phyloP scores from a whole-genome alignment of 176 grass and related monocot species.

The Melocanna baccifera region DNA sequence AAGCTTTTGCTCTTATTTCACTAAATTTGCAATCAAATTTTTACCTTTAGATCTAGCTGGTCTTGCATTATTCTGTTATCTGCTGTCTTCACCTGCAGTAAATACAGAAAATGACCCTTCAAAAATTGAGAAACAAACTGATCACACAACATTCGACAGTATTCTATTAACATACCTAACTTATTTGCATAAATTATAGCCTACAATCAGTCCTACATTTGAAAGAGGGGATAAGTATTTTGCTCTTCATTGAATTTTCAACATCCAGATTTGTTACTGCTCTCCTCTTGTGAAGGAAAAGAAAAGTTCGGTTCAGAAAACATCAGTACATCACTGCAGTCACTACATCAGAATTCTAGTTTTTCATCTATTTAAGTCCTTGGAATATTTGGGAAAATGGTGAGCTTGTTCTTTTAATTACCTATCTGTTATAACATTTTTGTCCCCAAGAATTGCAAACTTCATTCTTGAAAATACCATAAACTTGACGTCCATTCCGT shows the following conservation, averaged over 20 bases:
- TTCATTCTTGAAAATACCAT: neutral
- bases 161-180: neutral
- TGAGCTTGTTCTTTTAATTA: neutral
- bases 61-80: slow-evolving; percentile 84
- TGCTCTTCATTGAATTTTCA: neutral
- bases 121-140: neutral
- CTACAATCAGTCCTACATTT: neutral
- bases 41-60: slow-evolving; percentile 63
- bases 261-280: neutral
- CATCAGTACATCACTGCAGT: neutral
- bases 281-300: neutral
- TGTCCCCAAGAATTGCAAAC: neutral
- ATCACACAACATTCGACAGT: neutral
- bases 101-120: slow-evolving; percentile 11
- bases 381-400: neutral
- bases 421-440: neutral
- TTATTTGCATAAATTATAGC: neutral
- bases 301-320: neutral
- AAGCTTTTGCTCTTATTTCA: slow-evolving; percentile 7
- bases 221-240: neutral
- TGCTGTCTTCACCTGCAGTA: slow-evolving; percentile 63
- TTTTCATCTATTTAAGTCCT: neutral
- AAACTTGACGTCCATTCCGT: neutral
- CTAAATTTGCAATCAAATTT: slow-evolving; percentile 13
- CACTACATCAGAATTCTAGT: neutral